Conservation (phyloP, 257 asterid species). For the Solanum ossicruentum region DNA sequence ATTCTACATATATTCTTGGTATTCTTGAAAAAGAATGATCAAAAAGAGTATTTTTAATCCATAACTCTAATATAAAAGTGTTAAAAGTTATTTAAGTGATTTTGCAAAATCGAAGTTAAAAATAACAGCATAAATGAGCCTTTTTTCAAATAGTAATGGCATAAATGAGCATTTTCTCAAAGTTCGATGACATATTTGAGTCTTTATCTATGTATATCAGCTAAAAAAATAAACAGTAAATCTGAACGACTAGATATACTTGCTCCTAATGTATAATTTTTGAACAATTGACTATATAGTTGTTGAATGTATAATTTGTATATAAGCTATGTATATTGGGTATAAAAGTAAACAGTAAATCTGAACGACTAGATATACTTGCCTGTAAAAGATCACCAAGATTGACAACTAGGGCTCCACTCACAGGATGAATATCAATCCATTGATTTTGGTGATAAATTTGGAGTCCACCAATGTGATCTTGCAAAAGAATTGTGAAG, state of each 20-base stretch:
- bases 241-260: neutral
- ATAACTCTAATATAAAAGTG: too few relatives aligned
- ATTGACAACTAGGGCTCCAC: conserved; percentile 5
- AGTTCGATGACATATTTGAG: too few relatives aligned
- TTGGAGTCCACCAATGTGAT: conserved; percentile 12
- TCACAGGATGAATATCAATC: conserved; percentile 1
- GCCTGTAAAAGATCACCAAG: conserved; percentile 9
- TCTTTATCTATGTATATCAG: neutral
- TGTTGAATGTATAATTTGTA: neutral
- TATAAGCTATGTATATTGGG: neutral
- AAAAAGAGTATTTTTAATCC: too few relatives aligned
- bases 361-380: neutral
- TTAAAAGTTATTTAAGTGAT: too few relatives aligned
- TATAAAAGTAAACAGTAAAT: neutral
- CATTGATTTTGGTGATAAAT: conserved; percentile 1
- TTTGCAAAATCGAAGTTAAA: too few relatives aligned
- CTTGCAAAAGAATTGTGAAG: conserved; percentile 10
- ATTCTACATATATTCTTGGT: too few relatives aligned
- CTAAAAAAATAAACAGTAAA: neutral
- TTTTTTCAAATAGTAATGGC: too few relatives aligned
- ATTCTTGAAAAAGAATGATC: too few relatives aligned
- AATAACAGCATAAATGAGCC: too few relatives aligned
- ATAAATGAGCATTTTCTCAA: too few relatives aligned
- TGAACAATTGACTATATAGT: neutral
- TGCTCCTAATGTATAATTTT: neutral